Conservation (phyloP, 108 stramenopile species). For the Nitzschia inconspicua region DNA sequence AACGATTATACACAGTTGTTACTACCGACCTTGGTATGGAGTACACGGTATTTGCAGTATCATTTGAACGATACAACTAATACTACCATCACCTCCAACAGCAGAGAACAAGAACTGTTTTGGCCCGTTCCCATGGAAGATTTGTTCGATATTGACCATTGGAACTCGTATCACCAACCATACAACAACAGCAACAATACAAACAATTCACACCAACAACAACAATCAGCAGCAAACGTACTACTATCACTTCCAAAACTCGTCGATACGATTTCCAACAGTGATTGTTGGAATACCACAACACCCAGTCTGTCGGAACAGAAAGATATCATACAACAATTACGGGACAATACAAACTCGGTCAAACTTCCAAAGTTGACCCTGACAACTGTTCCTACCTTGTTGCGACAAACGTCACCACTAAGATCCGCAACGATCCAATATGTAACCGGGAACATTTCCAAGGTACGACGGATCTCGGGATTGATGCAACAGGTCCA, state of each 20-base stretch:
- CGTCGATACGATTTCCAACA: slow-evolving; percentile 11
- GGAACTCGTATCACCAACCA: slow-evolving; percentile 44
- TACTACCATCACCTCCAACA: neutral
- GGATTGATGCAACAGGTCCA: too few species aligned
- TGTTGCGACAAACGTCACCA: too few species aligned
- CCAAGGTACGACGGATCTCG: too few species aligned
- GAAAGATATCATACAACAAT: too few species aligned
- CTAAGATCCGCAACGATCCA: too few species aligned
- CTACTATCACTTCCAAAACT: slow-evolving; percentile 22
- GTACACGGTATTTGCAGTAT: slow-evolving; percentile 6
- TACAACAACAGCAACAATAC: too few species aligned
- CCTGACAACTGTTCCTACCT: too few species aligned
- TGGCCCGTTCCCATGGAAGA: slow-evolving; percentile 49
- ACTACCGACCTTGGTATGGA: slow-evolving; percentile 57
- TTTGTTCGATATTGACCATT: slow-evolving; percentile 68
- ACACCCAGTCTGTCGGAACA: too few species aligned
- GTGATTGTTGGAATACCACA: slow-evolving; percentile 15
- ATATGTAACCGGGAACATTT: too few species aligned
- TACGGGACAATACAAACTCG: too few species aligned
- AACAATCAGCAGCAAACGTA: neutral
- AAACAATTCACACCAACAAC: too few species aligned
- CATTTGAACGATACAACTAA: neutral
- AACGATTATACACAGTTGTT: slow-evolving; percentile 31
- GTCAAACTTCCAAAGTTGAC: too few species aligned
- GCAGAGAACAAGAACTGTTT: slow-evolving; percentile 3